Evolutionary conservation across 805 yeast species (phyloP).

Genomic region (Ogataea degrootiae): DNA sequence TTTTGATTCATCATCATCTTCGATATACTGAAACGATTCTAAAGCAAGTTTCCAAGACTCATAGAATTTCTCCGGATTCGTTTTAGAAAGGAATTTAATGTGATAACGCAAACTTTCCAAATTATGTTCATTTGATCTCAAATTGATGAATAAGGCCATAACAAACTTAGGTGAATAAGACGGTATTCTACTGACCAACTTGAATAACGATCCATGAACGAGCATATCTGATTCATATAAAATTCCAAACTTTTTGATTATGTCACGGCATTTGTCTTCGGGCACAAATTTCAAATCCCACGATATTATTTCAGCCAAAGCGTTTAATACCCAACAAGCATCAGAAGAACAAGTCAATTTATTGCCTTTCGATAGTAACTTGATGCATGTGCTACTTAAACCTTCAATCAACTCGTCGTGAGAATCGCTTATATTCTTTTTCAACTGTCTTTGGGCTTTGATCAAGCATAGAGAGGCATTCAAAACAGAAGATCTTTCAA

Average conservation of each 20-base stretch:
- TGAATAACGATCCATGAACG: conserved; percentile 13
- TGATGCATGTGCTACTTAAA: background rate
- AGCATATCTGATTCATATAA: background rate
- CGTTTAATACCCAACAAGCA: conserved; percentile 12
- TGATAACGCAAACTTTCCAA: conserved; percentile 6
- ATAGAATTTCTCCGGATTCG: conserved; percentile 1
- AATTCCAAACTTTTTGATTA: conserved; percentile 10
- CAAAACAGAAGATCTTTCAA: conserved; percentile 1
- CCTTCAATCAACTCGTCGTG: background rate
- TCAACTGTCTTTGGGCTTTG: conserved; percentile 3
- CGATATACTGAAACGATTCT: background rate
- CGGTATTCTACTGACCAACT: conserved; percentile 8
- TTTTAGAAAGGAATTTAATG: conserved; percentile 2
- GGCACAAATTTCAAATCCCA: background rate
- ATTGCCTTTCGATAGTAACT: background rate
- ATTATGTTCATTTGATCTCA: conserved; percentile 2
- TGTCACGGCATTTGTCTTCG: conserved; percentile 2
- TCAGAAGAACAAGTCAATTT: background rate
- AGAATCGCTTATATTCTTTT: background rate
- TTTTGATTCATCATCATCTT: background rate
- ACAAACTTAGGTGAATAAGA: conserved; percentile 14
- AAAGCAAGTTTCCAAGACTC: conserved; percentile 10
- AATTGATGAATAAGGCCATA: conserved; percentile 20
- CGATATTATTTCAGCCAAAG: conserved; percentile 7
- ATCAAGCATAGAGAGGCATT: conserved; percentile 8